Percentiles rank a stretch among this genome's conserved stretches.
Conservation (phyloP, 148 eudicot species). For the Vaccinium macrocarpon region DNA sequence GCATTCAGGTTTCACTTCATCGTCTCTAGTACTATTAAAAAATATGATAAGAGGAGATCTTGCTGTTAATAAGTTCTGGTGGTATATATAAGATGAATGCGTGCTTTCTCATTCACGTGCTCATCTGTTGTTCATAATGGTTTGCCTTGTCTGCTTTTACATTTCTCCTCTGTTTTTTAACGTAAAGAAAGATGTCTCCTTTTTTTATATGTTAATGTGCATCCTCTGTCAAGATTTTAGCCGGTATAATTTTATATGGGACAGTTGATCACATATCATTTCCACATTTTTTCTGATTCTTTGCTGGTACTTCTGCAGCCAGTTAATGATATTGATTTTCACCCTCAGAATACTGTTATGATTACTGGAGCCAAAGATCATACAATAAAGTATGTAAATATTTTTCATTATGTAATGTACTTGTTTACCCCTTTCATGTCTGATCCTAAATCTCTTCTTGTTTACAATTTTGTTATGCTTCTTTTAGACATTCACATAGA, state of each 20-base stretch:
- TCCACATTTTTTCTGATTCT: not conserved
- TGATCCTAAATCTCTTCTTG: not conserved
- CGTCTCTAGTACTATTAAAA: not conserved
- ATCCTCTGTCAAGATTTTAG: not conserved
- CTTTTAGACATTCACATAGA: not conserved
- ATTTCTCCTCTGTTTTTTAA: not conserved
- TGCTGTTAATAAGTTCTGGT: not conserved
- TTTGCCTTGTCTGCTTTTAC: not conserved
- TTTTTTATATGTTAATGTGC: not conserved
- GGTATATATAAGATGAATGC: not conserved
- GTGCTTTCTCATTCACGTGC: not conserved
- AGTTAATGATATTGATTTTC: constrained; percentile 86
- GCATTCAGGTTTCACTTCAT: not conserved
- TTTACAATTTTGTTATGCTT: not conserved
- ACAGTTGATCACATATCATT: not conserved
- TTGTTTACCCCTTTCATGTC: not conserved
- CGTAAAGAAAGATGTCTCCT: not conserved
- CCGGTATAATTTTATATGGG: not conserved
- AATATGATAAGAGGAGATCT: not conserved
- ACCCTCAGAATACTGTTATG: constrained; percentile 70
- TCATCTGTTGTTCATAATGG: not conserved
- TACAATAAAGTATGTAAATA: constrained; percentile 57
- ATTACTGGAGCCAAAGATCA: constrained; percentile 86
- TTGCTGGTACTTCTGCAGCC: constrained; percentile 53
- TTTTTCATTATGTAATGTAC: not conserved